Conservation (phyloP, 352 stramenopile species). For the Globisporangium abappressorium region DNA sequence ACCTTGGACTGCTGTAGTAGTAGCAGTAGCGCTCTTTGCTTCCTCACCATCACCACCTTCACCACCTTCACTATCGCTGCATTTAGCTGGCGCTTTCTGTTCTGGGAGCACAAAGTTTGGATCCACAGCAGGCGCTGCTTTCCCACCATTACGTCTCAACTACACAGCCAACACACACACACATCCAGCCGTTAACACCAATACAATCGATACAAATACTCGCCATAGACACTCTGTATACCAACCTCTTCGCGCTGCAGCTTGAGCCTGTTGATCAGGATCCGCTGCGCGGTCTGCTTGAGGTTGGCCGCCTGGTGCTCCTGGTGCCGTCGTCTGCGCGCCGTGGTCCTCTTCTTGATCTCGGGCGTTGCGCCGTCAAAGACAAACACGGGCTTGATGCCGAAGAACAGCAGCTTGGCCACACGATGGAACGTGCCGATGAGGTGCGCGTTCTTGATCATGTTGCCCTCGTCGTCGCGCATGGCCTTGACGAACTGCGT, state of each 20-base stretch:
- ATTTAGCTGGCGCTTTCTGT: background rate
- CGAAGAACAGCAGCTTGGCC: slow-evolving; percentile 93
- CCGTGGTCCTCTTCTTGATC: slow-evolving; percentile 92
- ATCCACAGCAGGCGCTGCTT: slow-evolving; percentile 36
- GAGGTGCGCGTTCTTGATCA: slow-evolving; percentile 95
- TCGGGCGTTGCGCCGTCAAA: slow-evolving; percentile 98
- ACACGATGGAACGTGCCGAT: slow-evolving; percentile 93
- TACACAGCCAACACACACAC: slow-evolving; percentile 13
- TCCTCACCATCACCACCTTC: slow-evolving; percentile 12
- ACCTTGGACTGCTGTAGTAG: background rate
- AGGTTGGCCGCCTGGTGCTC: slow-evolving; percentile 80
- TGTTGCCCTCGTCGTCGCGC: slow-evolving; percentile 93
- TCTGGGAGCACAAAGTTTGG: slow-evolving; percentile 53
- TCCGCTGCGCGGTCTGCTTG: slow-evolving; percentile 91
- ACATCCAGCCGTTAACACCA: background rate
- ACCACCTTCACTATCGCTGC: background rate
- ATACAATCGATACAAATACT: background rate
- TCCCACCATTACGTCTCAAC: slow-evolving; percentile 56
- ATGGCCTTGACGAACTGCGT: slow-evolving; percentile 99
- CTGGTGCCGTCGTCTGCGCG: slow-evolving; percentile 58
- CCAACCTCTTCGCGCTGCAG: slow-evolving; percentile 51
- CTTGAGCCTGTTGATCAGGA: slow-evolving; percentile 92
- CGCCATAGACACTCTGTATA: background rate
- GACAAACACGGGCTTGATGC: slow-evolving; percentile 97
- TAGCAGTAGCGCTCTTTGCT: background rate